Base-by-base conservation (phyloP, 768 basidiomycete species). In the Agaricus blazei region DNA sequence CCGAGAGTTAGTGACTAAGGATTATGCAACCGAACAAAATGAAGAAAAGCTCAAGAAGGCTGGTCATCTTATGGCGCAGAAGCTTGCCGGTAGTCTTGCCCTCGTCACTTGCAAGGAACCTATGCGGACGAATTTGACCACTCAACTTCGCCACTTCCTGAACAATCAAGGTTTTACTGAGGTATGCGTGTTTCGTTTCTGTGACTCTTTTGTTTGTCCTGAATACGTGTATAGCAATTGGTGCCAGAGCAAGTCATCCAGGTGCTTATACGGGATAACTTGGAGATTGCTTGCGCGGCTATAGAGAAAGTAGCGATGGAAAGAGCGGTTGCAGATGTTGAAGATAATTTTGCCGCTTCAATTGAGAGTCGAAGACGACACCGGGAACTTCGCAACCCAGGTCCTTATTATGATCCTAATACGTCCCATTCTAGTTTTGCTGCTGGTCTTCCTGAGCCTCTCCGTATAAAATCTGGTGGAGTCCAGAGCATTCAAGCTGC, bases 221-320 rank as follows among this genome's bases (percentile, higher is more conserved):
- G 57, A 48, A 56, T 59, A n/a, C 59, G 38, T 52, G 29, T 48
- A 15, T 27, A 81, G 73, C 81, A 90, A 70, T 78, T 87, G 67
- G 81, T 95, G 11, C 73, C 92, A 3, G 96, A 98, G 56, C 86
- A 86, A 57, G 86, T 91, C 31, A 73, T 91, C 48, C 69, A 79
- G 7, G 75, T 95, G 31, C 79, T 98, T 38, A 93, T 95, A 12
- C 82, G 85, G 57, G 95, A 98, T 62, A 98, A 99, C 63, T 77
- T 97, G 49, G 95, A 98, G 43, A 77, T 91, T 45, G 96, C 96
- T 14, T 98, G 96, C 66, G 81, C 83, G 52, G 91, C 93, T 8
- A 95, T 99, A 59, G 94, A 98, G 72, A 95, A 93, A 63, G 95
- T 95, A 4, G 97, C 97, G 0, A 97, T 97, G 90, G 95, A 98